Base-by-base conservation (phyloP, 768 basidiomycete species). In the Phylloporus scabripes region DNA sequence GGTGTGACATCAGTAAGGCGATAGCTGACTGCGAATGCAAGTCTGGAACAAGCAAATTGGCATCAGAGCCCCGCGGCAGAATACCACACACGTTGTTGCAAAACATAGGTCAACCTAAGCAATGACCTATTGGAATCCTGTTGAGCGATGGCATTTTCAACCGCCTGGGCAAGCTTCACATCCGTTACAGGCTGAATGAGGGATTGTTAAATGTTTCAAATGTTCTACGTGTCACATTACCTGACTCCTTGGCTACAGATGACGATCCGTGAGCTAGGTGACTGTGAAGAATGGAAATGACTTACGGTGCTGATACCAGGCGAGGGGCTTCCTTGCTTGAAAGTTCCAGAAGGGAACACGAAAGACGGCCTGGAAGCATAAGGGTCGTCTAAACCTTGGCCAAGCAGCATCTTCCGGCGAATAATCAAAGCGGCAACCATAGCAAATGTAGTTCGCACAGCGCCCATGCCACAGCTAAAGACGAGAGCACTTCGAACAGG, bases 391-490 rank as follows among this genome's bases (percentile, higher is more conserved):
- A 84, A 66, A 1, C 89, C 90, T 24, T 74, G 70, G 14, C 75
- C 57, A 5, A 85, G 62, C 29, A 82, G 62, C 58, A 91, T 86
- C 59, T 85, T 88, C 42, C 95, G 74, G 37, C 95, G 75, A 2
- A 97, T 76, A 31, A 99, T 74, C 49, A 84, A 81, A 0, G 95
- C 93, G 7, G 92, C 90, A n/a, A 85, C 80, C 96, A 98, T 98
- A 3, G 91, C 92, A 62, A 96, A 98, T 0, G 94, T 97, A 2
- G 93, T 94, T 17, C 95, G 79, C 1, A 97, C 94, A 2, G 91
- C 92, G 39, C 96, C 96, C 83, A 95, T 92, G 28, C 96, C 95
- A 64, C 95, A 97, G 42, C 88, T 92, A 65, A 98, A 97, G 4
- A 98, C 87, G 17, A 98, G 72, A 0, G 87, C 83, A 0, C 92